Evolutionary conservation across 495 filamentous ascomycete species (phyloP).

Genomic region (Penicillium turbatum): DNA sequence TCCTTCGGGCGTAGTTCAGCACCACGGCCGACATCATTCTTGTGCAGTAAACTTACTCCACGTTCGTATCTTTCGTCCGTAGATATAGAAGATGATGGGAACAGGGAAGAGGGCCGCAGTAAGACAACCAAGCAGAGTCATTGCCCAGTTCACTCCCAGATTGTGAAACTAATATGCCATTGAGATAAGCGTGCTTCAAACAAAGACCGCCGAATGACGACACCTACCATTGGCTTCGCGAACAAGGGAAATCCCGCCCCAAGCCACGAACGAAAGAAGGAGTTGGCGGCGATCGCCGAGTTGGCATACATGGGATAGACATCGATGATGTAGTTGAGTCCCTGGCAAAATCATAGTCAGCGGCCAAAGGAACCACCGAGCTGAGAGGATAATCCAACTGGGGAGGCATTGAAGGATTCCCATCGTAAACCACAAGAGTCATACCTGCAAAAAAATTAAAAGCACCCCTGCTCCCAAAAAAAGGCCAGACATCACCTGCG

Average conservation of each 20-base stretch:
- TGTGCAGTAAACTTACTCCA: conserved; percentile 26
- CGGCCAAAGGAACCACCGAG: not conserved
- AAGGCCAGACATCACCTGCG: conserved; percentile 34
- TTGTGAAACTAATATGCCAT: conserved; percentile 40
- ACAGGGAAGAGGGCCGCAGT: conserved; percentile 54
- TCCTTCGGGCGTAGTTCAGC: too few relatives aligned
- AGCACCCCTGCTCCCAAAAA: conserved; percentile 41
- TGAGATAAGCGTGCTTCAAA: conserved; percentile 24
- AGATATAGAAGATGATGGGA: conserved; percentile 60
- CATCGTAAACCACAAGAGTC: too few relatives aligned
- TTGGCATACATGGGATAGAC: conserved; percentile 48
- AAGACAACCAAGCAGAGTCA: conserved; percentile 56
- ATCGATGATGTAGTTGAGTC: conserved; percentile 53
- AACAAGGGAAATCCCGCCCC: conserved; percentile 58
- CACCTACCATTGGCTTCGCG: conserved; percentile 48
- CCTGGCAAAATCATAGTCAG: conserved; percentile 12
- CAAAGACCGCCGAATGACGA: conserved; percentile 29
- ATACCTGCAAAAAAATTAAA: conserved; percentile 38
- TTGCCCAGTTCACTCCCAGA: conserved; percentile 55
- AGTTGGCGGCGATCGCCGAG: conserved; percentile 47
- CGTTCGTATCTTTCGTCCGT: conserved; percentile 52
- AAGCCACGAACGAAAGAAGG: conserved; percentile 37
- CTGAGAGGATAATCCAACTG: too few relatives aligned
- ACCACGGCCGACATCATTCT: not conserved
- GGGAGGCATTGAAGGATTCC: too few relatives aligned